Conservation (phyloP, 2,329 filamentous ascomycete genomes). For the Aspergillus viridinutans region DNA sequence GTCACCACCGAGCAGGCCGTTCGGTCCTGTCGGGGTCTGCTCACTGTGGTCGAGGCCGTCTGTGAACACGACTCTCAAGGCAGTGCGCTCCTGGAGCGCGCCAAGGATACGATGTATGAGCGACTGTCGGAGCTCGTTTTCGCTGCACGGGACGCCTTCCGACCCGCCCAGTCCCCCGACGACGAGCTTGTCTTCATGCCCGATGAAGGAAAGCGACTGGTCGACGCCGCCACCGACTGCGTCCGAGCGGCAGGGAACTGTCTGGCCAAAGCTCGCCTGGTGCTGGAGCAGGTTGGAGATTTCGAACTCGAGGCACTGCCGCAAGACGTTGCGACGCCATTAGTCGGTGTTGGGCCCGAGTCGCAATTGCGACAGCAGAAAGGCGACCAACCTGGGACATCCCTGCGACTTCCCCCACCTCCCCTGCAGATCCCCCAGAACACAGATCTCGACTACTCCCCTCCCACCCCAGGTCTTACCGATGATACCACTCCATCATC, state of each 20-base stretch:
- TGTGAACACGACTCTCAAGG: constrained; percentile 70
- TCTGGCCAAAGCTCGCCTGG: constrained; percentile 76
- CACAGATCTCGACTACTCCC: constrained; percentile 24
- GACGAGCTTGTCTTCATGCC: constrained; percentile 75
- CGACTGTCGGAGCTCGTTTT: constrained; percentile 75
- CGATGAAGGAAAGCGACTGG: constrained; percentile 69
- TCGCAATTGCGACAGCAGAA: constrained; percentile 16
- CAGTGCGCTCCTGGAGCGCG: constrained; percentile 62
- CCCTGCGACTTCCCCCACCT: constrained; percentile 42
- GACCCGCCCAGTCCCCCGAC: constrained; percentile 61
- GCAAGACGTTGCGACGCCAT: constrained; percentile 40
- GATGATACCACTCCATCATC: constrained; percentile 38
- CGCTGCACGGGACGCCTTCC: constrained; percentile 75
- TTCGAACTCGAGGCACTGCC: constrained; percentile 67
- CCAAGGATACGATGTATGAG: constrained; percentile 72
- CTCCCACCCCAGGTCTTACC: constrained; percentile 35
- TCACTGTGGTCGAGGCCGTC: constrained; percentile 76
- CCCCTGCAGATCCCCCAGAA: constrained; percentile 41
- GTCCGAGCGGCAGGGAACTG: constrained; percentile 89
- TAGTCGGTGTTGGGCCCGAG: constrained; percentile 9
- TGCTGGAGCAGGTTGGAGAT: constrained; percentile 85
- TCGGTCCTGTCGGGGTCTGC: constrained; percentile 71
- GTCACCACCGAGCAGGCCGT: constrained; percentile 79
- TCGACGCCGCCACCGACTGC: constrained; percentile 77
- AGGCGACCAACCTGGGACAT: constrained; percentile 18